Evolutionary conservation across 352 stramenopile genomes (phyloP).

Genomic region (Pythium aristosporum): DNA sequence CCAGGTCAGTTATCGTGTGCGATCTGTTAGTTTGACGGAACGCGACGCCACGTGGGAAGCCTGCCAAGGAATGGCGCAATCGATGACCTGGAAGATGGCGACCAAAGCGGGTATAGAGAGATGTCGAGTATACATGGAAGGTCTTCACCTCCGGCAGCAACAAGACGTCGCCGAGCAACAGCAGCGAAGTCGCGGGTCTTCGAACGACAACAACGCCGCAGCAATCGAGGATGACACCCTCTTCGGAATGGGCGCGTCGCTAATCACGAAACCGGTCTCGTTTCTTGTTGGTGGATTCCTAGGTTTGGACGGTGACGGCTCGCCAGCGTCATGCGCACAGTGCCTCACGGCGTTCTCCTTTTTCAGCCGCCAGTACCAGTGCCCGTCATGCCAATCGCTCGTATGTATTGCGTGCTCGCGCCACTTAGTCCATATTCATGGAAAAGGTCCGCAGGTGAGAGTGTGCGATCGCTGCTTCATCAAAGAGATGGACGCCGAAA

Average conservation of each 20-base stretch:
- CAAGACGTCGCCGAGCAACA: constrained; percentile 36
- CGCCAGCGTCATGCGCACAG: constrained; percentile 39
- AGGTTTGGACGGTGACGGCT: constrained; percentile 32
- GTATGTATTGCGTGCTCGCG: constrained; percentile 64
- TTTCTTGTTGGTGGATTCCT: constrained; percentile 61
- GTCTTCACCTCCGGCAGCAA: constrained; percentile 42
- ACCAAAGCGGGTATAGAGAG: constrained; percentile 37
- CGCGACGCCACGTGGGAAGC: constrained; percentile 57
- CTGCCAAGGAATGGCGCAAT: constrained; percentile 62
- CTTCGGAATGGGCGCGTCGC: constrained; percentile 46
- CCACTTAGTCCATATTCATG: constrained; percentile 46
- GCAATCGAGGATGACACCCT: constrained; percentile 35
- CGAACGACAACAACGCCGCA: constrained; percentile 17
- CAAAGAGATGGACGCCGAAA: constrained; percentile 63
- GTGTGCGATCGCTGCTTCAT: constrained; percentile 78
- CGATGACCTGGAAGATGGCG: constrained; percentile 71
- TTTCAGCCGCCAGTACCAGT: constrained; percentile 65
- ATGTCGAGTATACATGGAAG: constrained; percentile 44
- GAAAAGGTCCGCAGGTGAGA: constrained; percentile 44
- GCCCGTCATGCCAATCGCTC: constrained; percentile 44
- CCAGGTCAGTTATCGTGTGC: constrained; percentile 46
- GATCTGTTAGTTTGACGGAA: constrained; percentile 20
- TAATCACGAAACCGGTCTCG: constrained; percentile 67
- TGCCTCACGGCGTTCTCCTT: constrained; percentile 68
- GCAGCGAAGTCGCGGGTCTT: constrained; percentile 38